Base-by-base conservation (phyloP, 129 eudicot species). In the Helianthus tuberosus region DNA sequence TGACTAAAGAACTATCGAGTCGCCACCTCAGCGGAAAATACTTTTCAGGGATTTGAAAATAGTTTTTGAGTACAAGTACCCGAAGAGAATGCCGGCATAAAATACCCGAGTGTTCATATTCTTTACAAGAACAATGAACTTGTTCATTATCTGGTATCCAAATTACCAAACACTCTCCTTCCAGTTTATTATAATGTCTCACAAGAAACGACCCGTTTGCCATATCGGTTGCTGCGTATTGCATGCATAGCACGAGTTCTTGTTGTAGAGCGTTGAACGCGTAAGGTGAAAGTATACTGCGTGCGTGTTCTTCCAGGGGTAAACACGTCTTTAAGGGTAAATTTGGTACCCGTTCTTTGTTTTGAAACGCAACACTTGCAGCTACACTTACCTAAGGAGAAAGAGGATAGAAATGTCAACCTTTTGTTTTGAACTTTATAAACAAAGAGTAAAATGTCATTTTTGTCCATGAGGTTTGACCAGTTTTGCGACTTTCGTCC, bases 301-400 rank as follows among this genome's bases (percentile, higher is more conserved):
- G 83, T 6, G 96, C 93, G 38, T 90, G 93, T 83, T 90, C 93
- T 81, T 90, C 96, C 36, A 90, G 68, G 72, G 96, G 96, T 38
- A 88, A 73, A 72, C 87, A 83, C 5, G 96, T 85, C 66, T 82
- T 85, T 5, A 64, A 77, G 47, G 89, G 91, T 46, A 80, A 67
- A 77, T 78, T 81, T 6, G 75, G 38, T 8, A 77, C 49, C 69
- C 82, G 77, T 67, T 79, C 88, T 77, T 77, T 73, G 17, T 75
- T 75, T 46, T 81, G 86, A 72, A 66, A 75, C 11, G 75, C 78
- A 67, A 43, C 16, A 71, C 61, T 81, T 51, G 90, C 84, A 38
- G 87, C 84, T 52, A 61, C 48, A 63, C 85, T 72, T 59, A 87
- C 87, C 91, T 89, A 52, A 36, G 13, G 8, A 39, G 48, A 66